Conservation (phyloP, 176 grass and related monocot species). For the Alloteropsis semialata region DNA sequence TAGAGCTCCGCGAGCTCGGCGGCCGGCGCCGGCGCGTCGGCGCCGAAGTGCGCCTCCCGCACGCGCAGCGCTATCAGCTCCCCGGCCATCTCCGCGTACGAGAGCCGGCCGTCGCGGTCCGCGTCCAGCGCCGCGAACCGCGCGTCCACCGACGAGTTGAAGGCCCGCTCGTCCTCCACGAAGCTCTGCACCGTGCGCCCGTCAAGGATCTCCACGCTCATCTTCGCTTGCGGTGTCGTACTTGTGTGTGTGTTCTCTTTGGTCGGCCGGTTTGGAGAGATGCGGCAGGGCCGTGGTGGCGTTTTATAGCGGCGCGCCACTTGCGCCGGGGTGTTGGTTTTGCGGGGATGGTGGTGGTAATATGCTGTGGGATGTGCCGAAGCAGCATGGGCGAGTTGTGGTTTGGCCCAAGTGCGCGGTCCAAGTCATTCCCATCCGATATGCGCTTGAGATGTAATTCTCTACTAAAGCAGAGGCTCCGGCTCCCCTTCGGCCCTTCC, state of each 20-base stretch:
- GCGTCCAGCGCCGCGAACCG: conserved; percentile 56
- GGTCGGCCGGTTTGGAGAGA: conserved; percentile 11
- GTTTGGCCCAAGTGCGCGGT: neutral
- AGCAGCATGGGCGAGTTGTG: neutral
- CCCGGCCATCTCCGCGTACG: conserved; percentile 59
- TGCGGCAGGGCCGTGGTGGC: neutral
- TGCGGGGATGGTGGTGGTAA: neutral
- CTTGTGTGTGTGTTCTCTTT: too few species aligned
- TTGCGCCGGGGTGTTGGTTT: neutral
- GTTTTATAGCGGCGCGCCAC: conserved; percentile 34
- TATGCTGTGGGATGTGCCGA: conserved; percentile 22
- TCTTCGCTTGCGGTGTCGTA: neutral
- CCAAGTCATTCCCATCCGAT: neutral
- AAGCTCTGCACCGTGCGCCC: conserved; percentile 52
- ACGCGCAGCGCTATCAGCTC: conserved; percentile 66
- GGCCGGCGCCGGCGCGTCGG: conserved; percentile 34
- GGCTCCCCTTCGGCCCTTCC: neutral
- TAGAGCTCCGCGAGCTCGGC: conserved; percentile 49
- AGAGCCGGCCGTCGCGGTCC: conserved; percentile 55
- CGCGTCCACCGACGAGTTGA: conserved; percentile 50
- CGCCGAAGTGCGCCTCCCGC: conserved; percentile 54
- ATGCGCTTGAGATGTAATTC: conserved; percentile 27
- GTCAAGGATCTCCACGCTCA: conserved; percentile 84
- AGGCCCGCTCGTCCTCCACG: conserved; percentile 64
- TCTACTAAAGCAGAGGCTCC: conserved; percentile 1